phyloP scores from a whole-genome alignment of 257 asterid genomes.

The Solanum rostratum region DNA sequence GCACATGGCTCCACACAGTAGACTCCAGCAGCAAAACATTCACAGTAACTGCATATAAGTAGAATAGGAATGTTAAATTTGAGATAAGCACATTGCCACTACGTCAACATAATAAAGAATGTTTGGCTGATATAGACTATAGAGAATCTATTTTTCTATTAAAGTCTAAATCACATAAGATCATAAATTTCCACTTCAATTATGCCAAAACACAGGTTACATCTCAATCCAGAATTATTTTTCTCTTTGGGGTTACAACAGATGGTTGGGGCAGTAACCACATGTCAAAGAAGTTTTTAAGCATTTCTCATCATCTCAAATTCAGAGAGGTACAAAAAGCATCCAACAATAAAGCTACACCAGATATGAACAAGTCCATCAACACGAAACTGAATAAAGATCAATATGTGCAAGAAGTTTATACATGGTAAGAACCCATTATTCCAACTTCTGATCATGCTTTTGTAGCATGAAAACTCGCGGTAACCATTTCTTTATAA shows the following conservation, averaged over 20 bases:
- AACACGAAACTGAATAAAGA: background rate
- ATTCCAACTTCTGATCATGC: background rate
- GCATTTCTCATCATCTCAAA: background rate
- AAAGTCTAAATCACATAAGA: background rate
- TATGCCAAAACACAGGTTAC: background rate
- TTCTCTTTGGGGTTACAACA: background rate
- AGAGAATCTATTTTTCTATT: background rate
- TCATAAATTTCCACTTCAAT: background rate
- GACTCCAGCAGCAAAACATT: conserved; percentile 97
- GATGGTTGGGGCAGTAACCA: background rate
- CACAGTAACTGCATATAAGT: conserved; percentile 70
- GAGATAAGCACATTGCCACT: background rate
- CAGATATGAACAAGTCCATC: background rate
- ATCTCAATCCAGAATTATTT: background rate
- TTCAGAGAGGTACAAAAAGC: background rate
- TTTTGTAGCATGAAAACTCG: background rate
- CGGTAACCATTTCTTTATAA: background rate
- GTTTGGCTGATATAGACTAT: background rate
- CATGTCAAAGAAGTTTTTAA: background rate
- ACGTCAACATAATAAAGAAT: background rate
- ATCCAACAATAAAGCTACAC: background rate
- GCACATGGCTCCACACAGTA: conserved; percentile 96
- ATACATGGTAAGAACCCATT: background rate
- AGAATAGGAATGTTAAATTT: background rate
- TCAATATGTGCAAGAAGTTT: background rate